A percentile compares a stretch with the other conserved stretches of the same genome.
Conservation (phyloP, 176 grass and related monocot genomes). For the Triticum dicoccoides region DNA sequence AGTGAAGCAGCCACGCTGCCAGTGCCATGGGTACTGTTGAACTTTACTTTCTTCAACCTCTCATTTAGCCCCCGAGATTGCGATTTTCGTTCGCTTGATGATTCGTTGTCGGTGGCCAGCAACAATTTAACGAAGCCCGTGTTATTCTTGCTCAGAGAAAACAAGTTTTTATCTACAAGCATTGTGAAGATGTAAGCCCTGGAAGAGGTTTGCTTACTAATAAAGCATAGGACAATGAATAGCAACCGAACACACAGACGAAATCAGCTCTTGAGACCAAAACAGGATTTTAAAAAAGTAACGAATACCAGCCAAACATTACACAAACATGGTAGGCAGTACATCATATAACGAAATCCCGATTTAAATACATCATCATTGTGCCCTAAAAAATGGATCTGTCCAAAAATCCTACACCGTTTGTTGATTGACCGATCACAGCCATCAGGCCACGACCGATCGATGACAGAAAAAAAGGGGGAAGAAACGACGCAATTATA, state of each 20-base stretch:
- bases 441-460: conserved; percentile 24
- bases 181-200: not conserved
- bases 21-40: too few relatives aligned
- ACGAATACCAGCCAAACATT: not conserved
- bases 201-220: not conserved
- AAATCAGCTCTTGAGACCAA: not conserved
- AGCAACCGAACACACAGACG: not conserved
- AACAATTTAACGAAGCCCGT: too few relatives aligned
- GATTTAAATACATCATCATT: conserved; percentile 42
- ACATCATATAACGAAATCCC: conserved; percentile 24
- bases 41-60: too few relatives aligned
- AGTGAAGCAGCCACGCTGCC: too few relatives aligned
- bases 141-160: too few relatives aligned
- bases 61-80: too few relatives aligned
- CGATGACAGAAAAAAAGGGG: not conserved
- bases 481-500: conserved; percentile 23
- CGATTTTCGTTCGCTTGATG: too few relatives aligned
- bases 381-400: conserved; percentile 28
- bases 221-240: not conserved
- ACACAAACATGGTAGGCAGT: not conserved
- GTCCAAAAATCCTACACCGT: conserved; percentile 43
- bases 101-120: too few relatives aligned
- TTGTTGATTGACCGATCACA: conserved; percentile 1
- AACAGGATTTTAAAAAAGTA: not conserved
- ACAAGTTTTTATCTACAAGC: not conserved